A percentile compares a stretch with the other conserved stretches of the same genome.
phyloP scores from a whole-genome alignment of 192 early-diverging fungal species.

The Cetraspora pellucida region DNA sequence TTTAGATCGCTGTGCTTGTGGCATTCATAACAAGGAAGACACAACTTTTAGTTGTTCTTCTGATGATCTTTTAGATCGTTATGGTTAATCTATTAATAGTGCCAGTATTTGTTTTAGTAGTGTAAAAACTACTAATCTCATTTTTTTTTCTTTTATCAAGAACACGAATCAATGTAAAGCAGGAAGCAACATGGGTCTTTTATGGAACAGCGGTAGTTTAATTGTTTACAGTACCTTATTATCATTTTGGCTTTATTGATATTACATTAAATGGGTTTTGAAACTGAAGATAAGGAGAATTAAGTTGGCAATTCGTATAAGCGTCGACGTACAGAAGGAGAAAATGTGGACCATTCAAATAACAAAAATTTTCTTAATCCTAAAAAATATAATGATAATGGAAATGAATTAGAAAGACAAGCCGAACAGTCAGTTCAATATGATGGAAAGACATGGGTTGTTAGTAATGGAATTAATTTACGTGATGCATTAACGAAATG shows the following conservation, averaged over 20 bases:
- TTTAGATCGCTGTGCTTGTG: constrained; percentile 4
- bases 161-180: background rate
- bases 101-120: background rate
- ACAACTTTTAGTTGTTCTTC: constrained; percentile 19
- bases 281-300: background rate
- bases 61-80: constrained; percentile 22
- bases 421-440: background rate
- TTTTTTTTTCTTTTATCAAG: background rate
- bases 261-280: constrained; percentile 17
- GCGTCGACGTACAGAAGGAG: constrained; percentile 2
- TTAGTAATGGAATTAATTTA: background rate
- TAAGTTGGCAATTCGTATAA: background rate
- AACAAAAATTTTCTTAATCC: constrained; percentile 11
- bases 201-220: background rate
- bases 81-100: background rate
- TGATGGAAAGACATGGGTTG: constrained; percentile 14
- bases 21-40: constrained; percentile 10
- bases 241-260: constrained; percentile 8
- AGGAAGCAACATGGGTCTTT: constrained; percentile 2
- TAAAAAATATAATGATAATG: constrained; percentile 1
- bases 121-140: background rate
- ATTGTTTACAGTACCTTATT: constrained; percentile 3
- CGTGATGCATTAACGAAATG: constrained; percentile 22
- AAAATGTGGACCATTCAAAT: background rate
- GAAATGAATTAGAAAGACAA: constrained; percentile 7